Conservation (phyloP, 257 asterid genomes). For the Solanum paucissectum region DNA sequence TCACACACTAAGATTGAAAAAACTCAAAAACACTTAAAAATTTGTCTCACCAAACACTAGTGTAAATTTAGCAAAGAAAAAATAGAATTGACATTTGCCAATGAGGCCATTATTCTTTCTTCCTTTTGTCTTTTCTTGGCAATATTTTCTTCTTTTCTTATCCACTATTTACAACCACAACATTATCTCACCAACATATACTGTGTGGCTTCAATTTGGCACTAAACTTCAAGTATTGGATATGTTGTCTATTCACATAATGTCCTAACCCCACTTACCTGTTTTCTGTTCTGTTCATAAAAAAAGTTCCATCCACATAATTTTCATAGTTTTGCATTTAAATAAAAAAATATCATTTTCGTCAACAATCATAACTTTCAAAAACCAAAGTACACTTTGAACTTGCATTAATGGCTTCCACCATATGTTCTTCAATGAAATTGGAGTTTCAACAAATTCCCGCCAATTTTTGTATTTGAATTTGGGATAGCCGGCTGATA, state of each 20-base stretch:
- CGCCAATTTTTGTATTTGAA: slow-evolving; percentile 24
- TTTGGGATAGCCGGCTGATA: neutral
- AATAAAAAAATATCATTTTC: neutral
- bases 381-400: neutral
- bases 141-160: slow-evolving; percentile 15
- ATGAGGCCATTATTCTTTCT: neutral
- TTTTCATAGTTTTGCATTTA: neutral
- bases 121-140: slow-evolving; percentile 12
- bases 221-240: neutral
- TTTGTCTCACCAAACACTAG: neutral
- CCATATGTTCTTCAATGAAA: neutral
- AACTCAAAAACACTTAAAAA: neutral
- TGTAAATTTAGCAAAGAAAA: neutral
- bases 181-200: slow-evolving; percentile 7
- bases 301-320: neutral
- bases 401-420: slow-evolving; percentile 2
- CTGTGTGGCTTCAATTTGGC: slow-evolving; percentile 61
- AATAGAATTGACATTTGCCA: neutral
- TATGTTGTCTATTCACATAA: neutral
- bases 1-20: neutral
- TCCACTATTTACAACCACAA: slow-evolving; percentile 15
- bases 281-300: slow-evolving; percentile 18
- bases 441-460: slow-evolving; percentile 15
- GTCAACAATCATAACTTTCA: neutral
- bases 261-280: slow-evolving; percentile 10